phyloP scores from a whole-genome alignment of 768 basidiomycete genomes.

The Rhodotorula taiwanensis region DNA sequence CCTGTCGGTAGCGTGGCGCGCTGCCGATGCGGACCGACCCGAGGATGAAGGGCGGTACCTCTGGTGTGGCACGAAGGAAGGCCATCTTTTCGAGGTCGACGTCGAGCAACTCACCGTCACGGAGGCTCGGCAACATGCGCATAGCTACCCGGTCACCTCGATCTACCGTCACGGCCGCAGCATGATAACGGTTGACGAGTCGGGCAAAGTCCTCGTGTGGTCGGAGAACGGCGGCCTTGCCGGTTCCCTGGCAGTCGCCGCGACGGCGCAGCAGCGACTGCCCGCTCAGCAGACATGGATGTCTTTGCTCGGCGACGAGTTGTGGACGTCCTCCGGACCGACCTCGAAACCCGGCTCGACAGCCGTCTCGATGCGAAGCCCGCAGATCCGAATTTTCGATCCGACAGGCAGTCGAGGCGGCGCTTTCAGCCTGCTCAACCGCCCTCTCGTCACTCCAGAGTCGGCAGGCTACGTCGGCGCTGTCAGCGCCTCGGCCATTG shows the following conservation, averaged over 20 bases:
- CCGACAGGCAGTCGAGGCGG: conserved; percentile 37
- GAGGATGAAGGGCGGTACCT: conserved; percentile 55
- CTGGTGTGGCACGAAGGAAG: conserved; percentile 89
- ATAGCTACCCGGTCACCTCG: conserved; percentile 60
- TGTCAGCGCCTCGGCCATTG: conserved; percentile 69
- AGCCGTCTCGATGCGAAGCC: conserved; percentile 45
- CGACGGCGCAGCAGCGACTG: conserved; percentile 48
- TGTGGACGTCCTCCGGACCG: conserved; percentile 68
- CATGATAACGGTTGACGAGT: conserved; percentile 79
- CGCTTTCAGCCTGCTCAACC: conserved; percentile 24
- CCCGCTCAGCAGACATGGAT: conserved; percentile 77
- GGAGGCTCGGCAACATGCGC: conserved; percentile 57
- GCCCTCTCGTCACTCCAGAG: conserved; percentile 52
- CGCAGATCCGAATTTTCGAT: conserved; percentile 67
- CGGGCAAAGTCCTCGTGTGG: conserved; percentile 73
- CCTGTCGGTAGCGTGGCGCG: conserved; percentile 68
- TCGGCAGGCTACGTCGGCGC: conserved; percentile 70
- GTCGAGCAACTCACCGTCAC: conserved; percentile 56
- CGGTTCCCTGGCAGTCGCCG: conserved; percentile 14
- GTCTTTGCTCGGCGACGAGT: conserved; percentile 61
- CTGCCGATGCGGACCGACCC: conserved; percentile 1
- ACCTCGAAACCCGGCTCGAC: conserved; percentile 47
- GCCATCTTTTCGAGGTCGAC: conserved; percentile 76
- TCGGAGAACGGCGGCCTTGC: background rate
- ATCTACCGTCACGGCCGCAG: conserved; percentile 64